Evolutionary conservation across 495 filamentous ascomycete genomes (phyloP).

Genomic region (Penicillium cataractarum): DNA sequence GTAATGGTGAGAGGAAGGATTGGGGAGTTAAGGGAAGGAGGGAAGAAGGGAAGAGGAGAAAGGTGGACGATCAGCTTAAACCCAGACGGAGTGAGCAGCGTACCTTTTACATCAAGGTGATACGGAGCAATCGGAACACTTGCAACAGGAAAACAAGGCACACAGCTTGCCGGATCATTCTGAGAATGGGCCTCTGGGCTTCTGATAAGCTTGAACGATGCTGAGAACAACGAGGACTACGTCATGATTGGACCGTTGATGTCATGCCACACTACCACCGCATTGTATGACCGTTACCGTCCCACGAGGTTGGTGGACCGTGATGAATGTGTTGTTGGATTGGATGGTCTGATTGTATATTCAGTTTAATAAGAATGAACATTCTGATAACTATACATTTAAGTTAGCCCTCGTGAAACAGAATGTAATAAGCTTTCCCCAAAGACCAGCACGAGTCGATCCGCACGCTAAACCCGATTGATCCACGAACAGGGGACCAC

Average conservation of each 20-base stretch:
- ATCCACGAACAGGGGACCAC: conserved; percentile 16
- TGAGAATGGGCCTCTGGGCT: background rate
- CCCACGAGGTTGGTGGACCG: background rate
- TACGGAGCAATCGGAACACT: conserved; percentile 16
- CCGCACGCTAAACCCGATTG: conserved; percentile 25
- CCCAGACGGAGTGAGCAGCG: background rate
- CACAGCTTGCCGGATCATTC: conserved; percentile 1
- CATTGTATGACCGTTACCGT: conserved; percentile 2
- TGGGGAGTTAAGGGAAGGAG: conserved; percentile 1
- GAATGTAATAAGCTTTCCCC: conserved; percentile 7
- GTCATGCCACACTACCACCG: conserved; percentile 34
- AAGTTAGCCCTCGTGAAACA: background rate
- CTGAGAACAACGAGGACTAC: conserved; percentile 17
- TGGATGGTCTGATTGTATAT: background rate
- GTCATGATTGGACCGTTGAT: conserved; percentile 43
- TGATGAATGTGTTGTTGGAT: background rate
- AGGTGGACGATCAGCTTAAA: background rate
- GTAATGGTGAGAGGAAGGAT: background rate
- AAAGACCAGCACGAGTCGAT: conserved; percentile 9
- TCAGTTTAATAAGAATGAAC: background rate
- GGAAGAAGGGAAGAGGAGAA: conserved; percentile 2
- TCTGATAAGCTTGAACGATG: conserved; percentile 2
- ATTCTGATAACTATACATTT: background rate
- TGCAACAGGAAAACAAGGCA: conserved; percentile 16
- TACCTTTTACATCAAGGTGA: conserved; percentile 5